A percentile compares a stretch with the other conserved stretches of the same genome.
Evolutionary conservation across 2,329 filamentous ascomycete genomes (phyloP).

Genomic region (Dryadomyces quercivorus): DNA sequence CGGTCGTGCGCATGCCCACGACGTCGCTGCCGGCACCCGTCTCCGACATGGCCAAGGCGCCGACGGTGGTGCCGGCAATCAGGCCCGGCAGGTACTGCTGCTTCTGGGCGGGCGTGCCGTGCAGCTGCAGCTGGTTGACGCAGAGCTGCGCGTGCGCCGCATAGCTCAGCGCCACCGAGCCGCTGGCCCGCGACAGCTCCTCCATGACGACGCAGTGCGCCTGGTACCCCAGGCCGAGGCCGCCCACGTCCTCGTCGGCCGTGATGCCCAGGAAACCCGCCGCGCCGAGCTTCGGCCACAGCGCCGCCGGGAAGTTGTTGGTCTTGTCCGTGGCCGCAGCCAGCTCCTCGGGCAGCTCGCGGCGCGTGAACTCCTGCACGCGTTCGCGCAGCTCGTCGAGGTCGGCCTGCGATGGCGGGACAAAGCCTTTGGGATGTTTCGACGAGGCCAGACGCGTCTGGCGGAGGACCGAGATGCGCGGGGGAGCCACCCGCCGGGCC

Average conservation of each 20-base stretch:
- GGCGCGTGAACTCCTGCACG: constrained; percentile 78
- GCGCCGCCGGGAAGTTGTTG: constrained; percentile 79
- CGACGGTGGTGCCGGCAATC: constrained; percentile 68
- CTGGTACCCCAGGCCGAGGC: constrained; percentile 86
- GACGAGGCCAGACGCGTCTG: constrained; percentile 40
- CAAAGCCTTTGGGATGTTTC: constrained; percentile 51
- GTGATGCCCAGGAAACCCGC: constrained; percentile 89
- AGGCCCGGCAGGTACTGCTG: constrained; percentile 65
- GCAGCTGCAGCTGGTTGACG: constrained; percentile 90
- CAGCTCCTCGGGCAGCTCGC: constrained; percentile 76
- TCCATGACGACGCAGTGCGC: constrained; percentile 94
- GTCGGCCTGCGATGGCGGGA: constrained; percentile 57
- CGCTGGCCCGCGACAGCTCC: constrained; percentile 80
- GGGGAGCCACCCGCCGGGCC: constrained; percentile 12
- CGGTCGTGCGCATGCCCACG: constrained; percentile 80
- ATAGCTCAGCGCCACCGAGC: constrained; percentile 77
- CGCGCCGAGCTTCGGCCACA: constrained; percentile 90
- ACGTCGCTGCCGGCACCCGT: constrained; percentile 86
- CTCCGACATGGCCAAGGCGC: constrained; percentile 91
- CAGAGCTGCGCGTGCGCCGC: constrained; percentile 93
- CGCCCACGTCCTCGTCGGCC: constrained; percentile 83
- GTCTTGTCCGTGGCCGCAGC: constrained; percentile 70
- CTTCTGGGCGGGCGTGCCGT: constrained; percentile 73
- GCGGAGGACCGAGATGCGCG: background rate
- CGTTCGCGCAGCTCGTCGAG: constrained; percentile 70